Percentiles rank a stretch among this genome's conserved stretches.
These are phyloP conservation scores for Phytopythium boreale DNA, from an alignment of 352 stramenopile species.

Conservation along the genomic window DNA sequence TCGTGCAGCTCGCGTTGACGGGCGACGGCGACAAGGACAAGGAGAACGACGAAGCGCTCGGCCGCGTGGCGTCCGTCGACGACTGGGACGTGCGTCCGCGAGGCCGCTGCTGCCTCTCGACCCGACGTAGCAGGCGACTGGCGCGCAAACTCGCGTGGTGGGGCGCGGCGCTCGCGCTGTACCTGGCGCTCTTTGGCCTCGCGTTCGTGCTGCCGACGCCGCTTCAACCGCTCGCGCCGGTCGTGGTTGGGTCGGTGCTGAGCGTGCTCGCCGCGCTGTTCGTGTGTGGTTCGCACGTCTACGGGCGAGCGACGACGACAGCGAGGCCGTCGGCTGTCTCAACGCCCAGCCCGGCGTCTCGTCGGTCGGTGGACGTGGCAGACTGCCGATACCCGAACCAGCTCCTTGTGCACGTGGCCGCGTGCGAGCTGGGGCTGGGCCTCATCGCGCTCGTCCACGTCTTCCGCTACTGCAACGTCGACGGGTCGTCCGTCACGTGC, in stretches of 20 bases:
- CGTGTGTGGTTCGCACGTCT: slow-evolving; percentile 52
- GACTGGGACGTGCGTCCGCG: not conserved
- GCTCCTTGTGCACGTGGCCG: slow-evolving; percentile 57
- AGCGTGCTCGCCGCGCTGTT: slow-evolving; percentile 49
- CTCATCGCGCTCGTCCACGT: slow-evolving; percentile 43
- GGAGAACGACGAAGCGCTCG: not conserved
- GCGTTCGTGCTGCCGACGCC: slow-evolving; percentile 36
- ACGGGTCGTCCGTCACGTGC: slow-evolving; percentile 22
- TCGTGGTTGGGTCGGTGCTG: slow-evolving; percentile 43
- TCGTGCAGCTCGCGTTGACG: not conserved
- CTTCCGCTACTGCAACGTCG: slow-evolving; percentile 35
- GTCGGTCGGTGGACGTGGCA: not conserved
- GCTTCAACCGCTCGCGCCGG: slow-evolving; percentile 36
- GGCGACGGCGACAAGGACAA: slow-evolving; percentile 7
- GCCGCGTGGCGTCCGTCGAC: not conserved
- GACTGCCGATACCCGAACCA: slow-evolving; percentile 42
- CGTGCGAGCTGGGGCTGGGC: slow-evolving; percentile 57
- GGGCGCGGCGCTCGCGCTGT: slow-evolving; percentile 20
- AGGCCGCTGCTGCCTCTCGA: not conserved
- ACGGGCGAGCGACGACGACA: slow-evolving; percentile 17
- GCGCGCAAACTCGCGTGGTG: slow-evolving; percentile 24
- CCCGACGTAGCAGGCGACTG: not conserved
- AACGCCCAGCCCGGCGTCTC: not conserved
- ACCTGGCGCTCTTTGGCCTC: slow-evolving; percentile 38
- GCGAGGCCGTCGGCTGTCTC: slow-evolving; percentile 17